Base-by-base conservation (phyloP, 2,329 filamentous ascomycete genomes). In the Trichoderma simmonsii region DNA sequence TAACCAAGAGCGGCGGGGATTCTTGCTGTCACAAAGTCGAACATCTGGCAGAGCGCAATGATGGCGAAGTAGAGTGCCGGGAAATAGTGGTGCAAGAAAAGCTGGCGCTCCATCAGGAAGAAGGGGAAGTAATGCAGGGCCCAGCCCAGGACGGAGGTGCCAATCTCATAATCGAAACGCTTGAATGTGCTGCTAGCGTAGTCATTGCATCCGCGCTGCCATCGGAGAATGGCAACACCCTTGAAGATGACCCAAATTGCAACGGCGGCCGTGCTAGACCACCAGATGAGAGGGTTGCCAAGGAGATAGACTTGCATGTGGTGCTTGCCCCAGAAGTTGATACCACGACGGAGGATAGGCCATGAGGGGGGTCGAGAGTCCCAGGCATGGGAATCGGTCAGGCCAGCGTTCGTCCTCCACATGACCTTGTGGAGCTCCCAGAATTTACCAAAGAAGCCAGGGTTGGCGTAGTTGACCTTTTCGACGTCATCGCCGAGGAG, bases 111-210 rank as follows among this genome's bases (percentile, higher is more conserved):
- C 96, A 99, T 98, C 72, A 99, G 88, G 85, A 91, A 99, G 86
- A 99, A 99, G 12, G 96, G 96, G 86, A 99, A 98, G 86, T 98
- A 99, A 83, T 99, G 96, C 82, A 99, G 92, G 62, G 93, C 94
- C 96, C 96, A 99, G 76, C 93, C 96, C 9, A 99, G 88, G 36
- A 98, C 92, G 21, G 90, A 94, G 68, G 91, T 93, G 73, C 96
- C 96, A 73, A 98, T 90, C 83, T 99, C 96, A 79, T 98, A 98
- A 83, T 98, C 96, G 81, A 98, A 99, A 71, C 96, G 93, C 85
- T 97, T 97, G 87, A 98, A 97, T 51, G 88, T 92, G 63, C 90
- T 81, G 80, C 92, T 90, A 73, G 87, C 84, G 82, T 99, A 98
- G 83, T 99, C 96, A 76, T 89, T 88, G 86, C 87, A 98, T 81